A percentile compares a stretch with the other conserved stretches of the same genome.
phyloP scores from a whole-genome alignment of 2,329 filamentous ascomycete species.

The Epichloe festucae region DNA sequence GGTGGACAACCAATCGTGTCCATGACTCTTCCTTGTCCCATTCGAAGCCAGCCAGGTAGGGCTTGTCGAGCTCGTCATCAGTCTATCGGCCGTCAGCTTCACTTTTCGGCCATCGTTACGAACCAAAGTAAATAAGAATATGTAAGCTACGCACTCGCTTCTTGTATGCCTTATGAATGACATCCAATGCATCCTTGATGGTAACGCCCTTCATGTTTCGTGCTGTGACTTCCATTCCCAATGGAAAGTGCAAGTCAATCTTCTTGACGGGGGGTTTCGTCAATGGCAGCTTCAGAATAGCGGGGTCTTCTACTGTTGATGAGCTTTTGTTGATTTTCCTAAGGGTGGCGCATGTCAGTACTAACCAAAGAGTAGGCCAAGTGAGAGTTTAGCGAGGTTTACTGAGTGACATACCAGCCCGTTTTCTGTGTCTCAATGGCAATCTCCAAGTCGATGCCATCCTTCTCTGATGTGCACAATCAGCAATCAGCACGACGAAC shows the following conservation, averaged over 20 bases:
- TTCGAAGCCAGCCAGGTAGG: constrained; percentile 87
- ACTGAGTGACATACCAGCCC: constrained; percentile 54
- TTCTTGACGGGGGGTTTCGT: constrained; percentile 83
- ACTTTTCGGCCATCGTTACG: not conserved
- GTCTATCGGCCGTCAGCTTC: constrained; percentile 36
- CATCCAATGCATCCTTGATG: constrained; percentile 91
- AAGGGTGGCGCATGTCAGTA: not conserved
- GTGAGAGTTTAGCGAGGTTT: too few relatives aligned
- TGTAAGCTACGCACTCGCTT: constrained; percentile 60
- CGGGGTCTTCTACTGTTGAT: constrained; percentile 64
- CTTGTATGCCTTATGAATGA: constrained; percentile 92
- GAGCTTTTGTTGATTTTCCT: constrained; percentile 94
- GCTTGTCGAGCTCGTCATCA: constrained; percentile 80
- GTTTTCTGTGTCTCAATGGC: constrained; percentile 75
- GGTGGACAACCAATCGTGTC: constrained; percentile 76
- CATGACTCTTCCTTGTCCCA: constrained; percentile 92
- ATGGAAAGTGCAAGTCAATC: constrained; percentile 84
- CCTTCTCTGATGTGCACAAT: constrained; percentile 44
- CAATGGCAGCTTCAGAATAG: constrained; percentile 69
- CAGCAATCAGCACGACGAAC: not conserved
- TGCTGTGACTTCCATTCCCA: constrained; percentile 77
- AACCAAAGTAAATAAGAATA: not conserved
- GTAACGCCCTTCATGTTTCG: constrained; percentile 90
- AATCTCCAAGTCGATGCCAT: constrained; percentile 58
- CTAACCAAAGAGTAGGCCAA: not conserved